These are phyloP conservation scores for Plasmopara halstedii DNA, from an alignment of 352 stramenopile species.

Conservation along the genomic window DNA sequence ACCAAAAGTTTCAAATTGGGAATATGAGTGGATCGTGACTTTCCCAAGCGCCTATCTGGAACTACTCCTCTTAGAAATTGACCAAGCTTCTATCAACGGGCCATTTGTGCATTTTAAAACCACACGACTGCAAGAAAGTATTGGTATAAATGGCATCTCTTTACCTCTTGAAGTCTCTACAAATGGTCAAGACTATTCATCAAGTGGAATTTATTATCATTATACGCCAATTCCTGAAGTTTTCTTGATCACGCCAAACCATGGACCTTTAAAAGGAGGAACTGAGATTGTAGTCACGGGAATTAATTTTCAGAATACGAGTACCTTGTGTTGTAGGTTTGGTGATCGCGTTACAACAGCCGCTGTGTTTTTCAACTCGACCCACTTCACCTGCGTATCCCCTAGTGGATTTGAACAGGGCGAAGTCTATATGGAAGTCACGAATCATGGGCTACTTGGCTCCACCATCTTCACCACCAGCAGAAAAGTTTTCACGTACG, in stretches of 20 bases:
- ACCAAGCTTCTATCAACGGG: slow-evolving; percentile 13
- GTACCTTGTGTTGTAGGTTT: slow-evolving; percentile 62
- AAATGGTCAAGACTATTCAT: slow-evolving; percentile 76
- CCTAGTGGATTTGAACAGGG: slow-evolving; percentile 30
- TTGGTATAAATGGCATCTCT: slow-evolving; percentile 37
- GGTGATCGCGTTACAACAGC: slow-evolving; percentile 34
- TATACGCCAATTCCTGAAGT: slow-evolving; percentile 70
- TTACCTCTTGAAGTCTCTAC: slow-evolving; percentile 85
- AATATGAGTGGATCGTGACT: slow-evolving; percentile 39
- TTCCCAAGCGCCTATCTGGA: slow-evolving; percentile 30
- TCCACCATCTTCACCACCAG: slow-evolving; percentile 34
- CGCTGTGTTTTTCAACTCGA: slow-evolving; percentile 53
- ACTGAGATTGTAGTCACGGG: slow-evolving; percentile 78
- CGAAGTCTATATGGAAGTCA: slow-evolving; percentile 52
- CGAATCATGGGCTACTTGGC: slow-evolving; percentile 47
- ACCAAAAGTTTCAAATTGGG: slow-evolving; percentile 13
- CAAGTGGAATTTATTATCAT: slow-evolving; percentile 42
- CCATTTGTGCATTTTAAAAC: slow-evolving; percentile 8
- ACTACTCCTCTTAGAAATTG: slow-evolving; percentile 28
- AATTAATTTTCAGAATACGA: slow-evolving; percentile 69
- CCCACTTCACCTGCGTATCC: slow-evolving; percentile 60
- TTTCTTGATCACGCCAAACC: slow-evolving; percentile 42
- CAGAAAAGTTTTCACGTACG: slow-evolving; percentile 71
- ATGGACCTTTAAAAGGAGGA: slow-evolving; percentile 70
- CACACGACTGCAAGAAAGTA: slow-evolving; percentile 23